Evolutionary conservation across 139 green algal species (phyloP), one percentile per base, ranked within the genome.

Genomic region (Axilococcus clingmanii): DNA sequence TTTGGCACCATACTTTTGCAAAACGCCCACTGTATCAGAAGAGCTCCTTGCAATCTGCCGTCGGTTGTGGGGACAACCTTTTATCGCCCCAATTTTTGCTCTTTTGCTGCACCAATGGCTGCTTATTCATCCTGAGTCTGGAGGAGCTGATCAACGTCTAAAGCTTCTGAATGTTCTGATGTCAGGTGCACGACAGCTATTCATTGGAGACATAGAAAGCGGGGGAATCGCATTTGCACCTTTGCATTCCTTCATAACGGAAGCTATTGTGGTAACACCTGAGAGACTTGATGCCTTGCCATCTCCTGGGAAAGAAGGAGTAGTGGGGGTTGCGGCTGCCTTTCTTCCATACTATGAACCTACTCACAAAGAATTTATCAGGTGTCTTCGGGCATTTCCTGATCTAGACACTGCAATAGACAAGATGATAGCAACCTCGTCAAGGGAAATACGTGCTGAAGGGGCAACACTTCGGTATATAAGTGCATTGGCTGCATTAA

Each of bases 91-190:
- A n/a, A 77, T 82, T 17, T 82, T 79, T 47, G 69, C 83, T 7
- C 63, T 90, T 43, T 68, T 90, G 44, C 73, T 90, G 47, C 72
- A 90, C 50, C 71, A 78, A 33, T 91, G 82, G 80, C 59, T 91
- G 38, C 60, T 90, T 42, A 48, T 66, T 19, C 55, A 75, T 30
- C 55, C 59, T 7, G 61, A 78, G 7, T 72, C 75, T 1, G 72
- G 74, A 8, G 69, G 69, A 24, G 35, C 48, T 1, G 72, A 84
- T 53, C 72, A 83, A 59, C 68, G 80, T 14, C 63, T 82, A 25
- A 88, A 85, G 53, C 77, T 85, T 50, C 54, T 88, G 12, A 83
- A 86, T 46, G 76, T 92, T 17, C 56, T 92, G 12, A 56, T 81
- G 25, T 72, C 80, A 40, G 84, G 75, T 15, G 65, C 65, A 2